phyloP scores from a whole-genome alignment of 106 monocot genomes.

The Dendrobium huoshanense region DNA sequence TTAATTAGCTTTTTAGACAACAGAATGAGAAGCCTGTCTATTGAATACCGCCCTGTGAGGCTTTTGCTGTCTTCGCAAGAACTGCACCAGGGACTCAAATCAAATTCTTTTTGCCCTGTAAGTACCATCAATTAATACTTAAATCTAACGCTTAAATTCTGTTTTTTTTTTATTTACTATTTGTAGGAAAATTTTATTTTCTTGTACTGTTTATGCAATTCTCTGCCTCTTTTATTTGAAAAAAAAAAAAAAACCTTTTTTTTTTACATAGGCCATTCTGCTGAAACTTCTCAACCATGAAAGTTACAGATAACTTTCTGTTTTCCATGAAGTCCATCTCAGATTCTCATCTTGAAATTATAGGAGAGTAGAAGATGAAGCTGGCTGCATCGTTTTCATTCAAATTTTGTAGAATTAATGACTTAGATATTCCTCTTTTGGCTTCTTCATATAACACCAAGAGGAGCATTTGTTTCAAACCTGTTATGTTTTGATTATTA shows the following conservation, averaged over 20 bases:
- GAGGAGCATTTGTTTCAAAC: too few relatives aligned
- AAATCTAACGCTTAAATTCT: too few relatives aligned
- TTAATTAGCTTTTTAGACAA: constrained; percentile 53
- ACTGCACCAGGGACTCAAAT: constrained; percentile 59
- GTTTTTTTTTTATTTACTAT: not conserved
- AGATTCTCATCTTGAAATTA: too few relatives aligned
- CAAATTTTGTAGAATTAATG: too few relatives aligned
- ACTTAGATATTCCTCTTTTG: too few relatives aligned
- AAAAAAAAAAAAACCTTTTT: too few relatives aligned
- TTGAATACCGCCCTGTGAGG: constrained; percentile 77
- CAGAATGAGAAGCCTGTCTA: constrained; percentile 42
- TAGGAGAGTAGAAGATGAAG: too few relatives aligned
- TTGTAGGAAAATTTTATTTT: not conserved
- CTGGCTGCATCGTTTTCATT: too few relatives aligned
- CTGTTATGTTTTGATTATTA: too few relatives aligned
- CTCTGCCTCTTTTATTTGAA: not conserved
- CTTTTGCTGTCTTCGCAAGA: constrained; percentile 59
- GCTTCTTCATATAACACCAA: too few relatives aligned
- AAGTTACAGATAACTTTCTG: constrained; percentile 32
- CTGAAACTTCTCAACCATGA: constrained; percentile 62
- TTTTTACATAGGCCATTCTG: constrained; percentile 41
- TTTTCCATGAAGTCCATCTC: too few relatives aligned
- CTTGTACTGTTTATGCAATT: not conserved
- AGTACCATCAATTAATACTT: constrained; percentile 18
- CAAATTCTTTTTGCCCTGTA: constrained; percentile 74